phyloP scores from a whole-genome alignment of 306 rosid species.

The Mimosa bimucronata region DNA sequence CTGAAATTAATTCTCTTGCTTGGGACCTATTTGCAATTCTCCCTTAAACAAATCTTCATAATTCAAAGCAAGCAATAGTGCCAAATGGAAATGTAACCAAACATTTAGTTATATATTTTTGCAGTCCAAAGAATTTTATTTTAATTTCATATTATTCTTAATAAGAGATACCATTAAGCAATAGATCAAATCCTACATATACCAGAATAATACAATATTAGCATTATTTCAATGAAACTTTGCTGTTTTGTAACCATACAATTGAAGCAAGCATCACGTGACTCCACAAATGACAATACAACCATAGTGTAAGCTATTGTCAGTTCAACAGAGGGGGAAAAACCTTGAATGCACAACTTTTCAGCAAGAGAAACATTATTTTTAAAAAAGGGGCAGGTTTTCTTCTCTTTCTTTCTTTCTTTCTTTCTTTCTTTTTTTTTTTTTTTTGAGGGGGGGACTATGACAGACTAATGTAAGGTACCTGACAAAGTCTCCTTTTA shows the following conservation, averaged over 20 bases:
- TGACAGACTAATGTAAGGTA: conserved; percentile 39
- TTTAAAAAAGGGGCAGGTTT: neutral
- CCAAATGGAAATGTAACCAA: too few relatives aligned
- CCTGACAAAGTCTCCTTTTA: conserved; percentile 91
- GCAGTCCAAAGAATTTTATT: neutral
- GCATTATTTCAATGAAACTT: neutral
- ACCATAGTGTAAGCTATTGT: neutral
- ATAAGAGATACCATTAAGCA: neutral
- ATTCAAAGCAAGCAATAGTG: too few relatives aligned
- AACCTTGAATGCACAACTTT: neutral
- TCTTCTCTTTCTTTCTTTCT: too few relatives aligned
- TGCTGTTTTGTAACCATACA: neutral
- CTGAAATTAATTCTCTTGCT: too few relatives aligned
- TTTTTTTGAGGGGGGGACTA: neutral
- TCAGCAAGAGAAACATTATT: neutral
- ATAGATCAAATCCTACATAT: neutral
- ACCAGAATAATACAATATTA: neutral
- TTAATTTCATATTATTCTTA: neutral
- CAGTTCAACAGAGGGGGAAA: neutral
- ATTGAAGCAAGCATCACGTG: neutral
- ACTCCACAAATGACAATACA: neutral
- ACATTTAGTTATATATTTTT: too few relatives aligned
- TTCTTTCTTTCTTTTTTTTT: too few relatives aligned
- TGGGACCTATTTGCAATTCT: too few relatives aligned
- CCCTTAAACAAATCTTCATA: too few relatives aligned